Percentiles rank a stretch among this genome's conserved stretches.
Conservation (phyloP, 441 rosid species). For the Bruguiera hainesii region DNA sequence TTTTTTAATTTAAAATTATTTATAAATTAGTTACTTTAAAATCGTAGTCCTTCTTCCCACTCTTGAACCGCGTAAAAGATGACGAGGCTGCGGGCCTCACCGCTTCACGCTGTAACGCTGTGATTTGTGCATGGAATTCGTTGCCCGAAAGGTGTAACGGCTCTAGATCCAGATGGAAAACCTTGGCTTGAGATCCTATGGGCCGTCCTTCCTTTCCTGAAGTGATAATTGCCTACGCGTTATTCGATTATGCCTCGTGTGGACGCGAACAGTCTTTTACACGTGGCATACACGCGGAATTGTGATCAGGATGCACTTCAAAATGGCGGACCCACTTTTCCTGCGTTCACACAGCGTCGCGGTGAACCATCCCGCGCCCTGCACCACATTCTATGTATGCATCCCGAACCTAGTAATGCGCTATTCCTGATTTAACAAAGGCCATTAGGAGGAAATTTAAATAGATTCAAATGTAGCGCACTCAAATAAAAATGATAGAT, state of each 20-base stretch:
- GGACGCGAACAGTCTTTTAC: conserved; percentile 20
- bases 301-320: not conserved
- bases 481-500: too few species aligned
- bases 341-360: conserved; percentile 18
- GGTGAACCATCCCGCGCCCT: not conserved
- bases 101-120: too few species aligned
- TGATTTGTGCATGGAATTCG: too few species aligned
- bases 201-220: not conserved
- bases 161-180: too few species aligned
- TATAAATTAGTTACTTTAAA: too few species aligned
- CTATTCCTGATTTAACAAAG: too few species aligned
- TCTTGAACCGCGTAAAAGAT: conserved; percentile 20
- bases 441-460: too few species aligned
- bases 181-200: not conserved
- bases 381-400: too few species aligned
- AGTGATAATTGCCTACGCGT: conserved; percentile 27
- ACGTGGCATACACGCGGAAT: conserved; percentile 34
- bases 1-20: too few species aligned
- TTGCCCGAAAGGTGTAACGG: too few species aligned
- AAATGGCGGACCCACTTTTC: conserved; percentile 11
- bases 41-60: not conserved
- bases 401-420: too few species aligned
- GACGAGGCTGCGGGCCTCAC: not conserved
- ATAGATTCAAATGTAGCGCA: too few species aligned
- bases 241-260: conserved; percentile 29